phyloP scores from a whole-genome alignment of 176 grass and related monocot species.

The Aegilops bicornis region DNA sequence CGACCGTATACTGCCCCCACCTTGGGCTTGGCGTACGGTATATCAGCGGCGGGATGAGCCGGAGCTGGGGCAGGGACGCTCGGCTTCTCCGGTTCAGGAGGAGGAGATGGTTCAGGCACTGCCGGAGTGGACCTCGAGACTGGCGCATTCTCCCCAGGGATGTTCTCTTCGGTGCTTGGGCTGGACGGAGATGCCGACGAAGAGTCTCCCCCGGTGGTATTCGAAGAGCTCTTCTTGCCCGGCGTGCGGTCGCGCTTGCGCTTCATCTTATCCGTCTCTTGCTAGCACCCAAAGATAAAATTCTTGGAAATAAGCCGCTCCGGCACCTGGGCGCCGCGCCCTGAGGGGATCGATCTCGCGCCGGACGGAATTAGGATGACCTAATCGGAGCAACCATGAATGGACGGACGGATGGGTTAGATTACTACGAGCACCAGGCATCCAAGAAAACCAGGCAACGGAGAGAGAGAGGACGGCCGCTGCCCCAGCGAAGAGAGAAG shows the following conservation, averaged over 20 bases:
- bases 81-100: constrained; percentile 24
- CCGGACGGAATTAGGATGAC: background rate
- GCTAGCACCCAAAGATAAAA: background rate
- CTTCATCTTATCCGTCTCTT: constrained; percentile 43
- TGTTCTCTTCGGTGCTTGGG: constrained; percentile 36
- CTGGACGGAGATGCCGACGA: constrained; percentile 27
- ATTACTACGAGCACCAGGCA: background rate
- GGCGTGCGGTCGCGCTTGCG: constrained; percentile 41
- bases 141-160: background rate
- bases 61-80: background rate
- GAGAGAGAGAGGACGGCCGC: background rate
- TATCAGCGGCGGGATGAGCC: background rate
- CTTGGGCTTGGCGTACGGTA: constrained; percentile 30
- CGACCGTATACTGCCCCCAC: constrained; percentile 41
- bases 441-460: background rate
- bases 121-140: constrained; percentile 5
- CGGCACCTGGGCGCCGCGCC: background rate
- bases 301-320: background rate
- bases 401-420: background rate
- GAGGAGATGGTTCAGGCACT: background rate
- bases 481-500: background rate
- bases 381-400: background rate
- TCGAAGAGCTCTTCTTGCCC: constrained; percentile 23
- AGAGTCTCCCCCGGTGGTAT: background rate
- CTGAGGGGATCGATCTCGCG: background rate